Base-by-base conservation (phyloP, 2,329 filamentous ascomycete species). In the Hypoxylon sp. region DNA sequence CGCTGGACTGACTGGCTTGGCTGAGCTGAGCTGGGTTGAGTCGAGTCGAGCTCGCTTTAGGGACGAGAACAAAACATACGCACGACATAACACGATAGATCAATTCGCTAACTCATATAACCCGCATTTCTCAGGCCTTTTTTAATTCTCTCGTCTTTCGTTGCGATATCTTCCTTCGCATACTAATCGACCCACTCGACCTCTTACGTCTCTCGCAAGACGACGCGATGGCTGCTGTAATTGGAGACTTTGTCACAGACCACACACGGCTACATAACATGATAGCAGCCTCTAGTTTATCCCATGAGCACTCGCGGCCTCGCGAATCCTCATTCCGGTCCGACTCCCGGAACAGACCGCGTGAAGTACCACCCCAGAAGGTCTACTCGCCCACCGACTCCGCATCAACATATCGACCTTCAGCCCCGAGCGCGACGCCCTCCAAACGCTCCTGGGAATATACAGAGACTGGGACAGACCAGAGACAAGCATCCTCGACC, bases 191-290 rank as follows among this genome's bases (percentile, higher is more conserved):
- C 39, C 30, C 41, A 52, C 65, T 51, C 57, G 55, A 55, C 51
- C 32, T 58, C 21, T 61, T 34, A 57, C 52, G 2, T n/a, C 51
- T 34, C 43, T 16, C 27, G n/a, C 41, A 65, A 65, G 46, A 61
- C 74, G 75, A 82, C 82, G 84, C 79, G 81, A 90, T 90, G 88
- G 88, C 87, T 76, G 83, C 87, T 80, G 78, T 89, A 79, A 85
- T 89, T 73, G 86, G 86, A 78, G 92, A 95, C 83, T 89, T 89
- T 82, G 88, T 89, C 81, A 87, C 91, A 79, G 89, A 93, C 81
- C 84, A 89, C 73, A 85, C 87, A 74, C 87, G 88, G 81, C 90
- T 91, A 80, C 87, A 88, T 83, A 88, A 85, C 81, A 91, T 89
- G 85, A 91, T 93, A 82, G 80, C 81, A 63, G 79, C 81, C 61